Conservation (phyloP, 2,329 filamentous ascomycete genomes). For the Alternaria arborescens region DNA sequence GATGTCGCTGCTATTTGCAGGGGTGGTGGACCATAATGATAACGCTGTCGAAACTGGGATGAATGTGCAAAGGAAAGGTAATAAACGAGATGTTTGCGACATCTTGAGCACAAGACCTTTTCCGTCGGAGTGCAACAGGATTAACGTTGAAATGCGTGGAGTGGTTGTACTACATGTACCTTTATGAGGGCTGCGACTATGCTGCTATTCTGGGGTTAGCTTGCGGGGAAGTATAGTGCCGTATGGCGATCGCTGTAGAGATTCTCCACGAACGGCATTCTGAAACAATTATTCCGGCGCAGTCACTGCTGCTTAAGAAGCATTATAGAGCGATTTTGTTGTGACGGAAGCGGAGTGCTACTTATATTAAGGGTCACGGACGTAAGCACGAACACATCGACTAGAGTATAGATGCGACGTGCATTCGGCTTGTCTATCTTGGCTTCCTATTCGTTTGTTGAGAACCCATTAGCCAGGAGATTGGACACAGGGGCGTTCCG, state of each 20-base stretch:
- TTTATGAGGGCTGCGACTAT: neutral
- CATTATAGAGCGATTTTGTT: neutral
- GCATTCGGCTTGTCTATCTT: neutral
- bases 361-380: neutral
- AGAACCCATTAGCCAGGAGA: neutral
- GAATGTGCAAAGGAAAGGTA: neutral
- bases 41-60: constrained; percentile 18
- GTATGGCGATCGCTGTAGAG: constrained; percentile 10
- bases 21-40: constrained; percentile 27
- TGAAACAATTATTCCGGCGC: neutral
- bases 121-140: accelerated
- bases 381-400: neutral
- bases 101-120: neutral
- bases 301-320: too few relatives aligned
- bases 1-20: constrained; percentile 32
- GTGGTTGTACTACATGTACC: neutral
- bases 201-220: neutral
- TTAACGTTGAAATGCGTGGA: neutral
- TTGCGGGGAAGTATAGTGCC: constrained; percentile 11
- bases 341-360: neutral
- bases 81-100: neutral
- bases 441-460: neutral
- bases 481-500: neutral
- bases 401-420: neutral
- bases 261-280: constrained; percentile 8